These are phyloP conservation scores for Phytopythium cucurbitacearum DNA, from an alignment of 352 stramenopile species.

Conservation along the genomic window DNA sequence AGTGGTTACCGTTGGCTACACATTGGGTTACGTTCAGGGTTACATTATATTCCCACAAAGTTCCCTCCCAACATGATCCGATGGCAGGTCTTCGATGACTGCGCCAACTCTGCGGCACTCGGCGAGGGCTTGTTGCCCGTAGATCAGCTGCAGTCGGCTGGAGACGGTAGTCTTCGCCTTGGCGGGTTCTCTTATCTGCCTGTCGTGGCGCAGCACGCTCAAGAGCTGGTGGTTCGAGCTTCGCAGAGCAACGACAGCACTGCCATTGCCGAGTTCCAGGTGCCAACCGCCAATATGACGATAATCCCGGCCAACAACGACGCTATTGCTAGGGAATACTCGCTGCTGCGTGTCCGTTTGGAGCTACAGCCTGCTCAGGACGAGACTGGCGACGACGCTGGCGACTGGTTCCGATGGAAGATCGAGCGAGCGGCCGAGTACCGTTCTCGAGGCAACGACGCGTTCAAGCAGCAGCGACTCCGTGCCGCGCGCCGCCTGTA, in stretches of 20 bases:
- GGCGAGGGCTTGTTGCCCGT: constrained; percentile 14
- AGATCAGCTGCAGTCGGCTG: constrained; percentile 4
- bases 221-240: constrained; percentile 7
- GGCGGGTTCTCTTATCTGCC: no score
- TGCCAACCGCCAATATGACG: constrained; percentile 22
- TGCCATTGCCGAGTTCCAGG: constrained; percentile 11
- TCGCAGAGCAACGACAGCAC: background rate
- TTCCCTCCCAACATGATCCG: constrained; percentile 9
- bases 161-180: no score
- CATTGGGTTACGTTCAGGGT: constrained; percentile 10
- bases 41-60: no score
- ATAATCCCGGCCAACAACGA: constrained; percentile 11
- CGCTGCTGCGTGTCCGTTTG: constrained; percentile 24
- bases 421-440: constrained; percentile 35
- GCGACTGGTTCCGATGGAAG: constrained; percentile 55
- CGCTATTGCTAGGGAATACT: constrained; percentile 12
- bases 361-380: constrained; percentile 11
- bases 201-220: constrained; percentile 14
- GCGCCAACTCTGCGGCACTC: constrained; percentile 11
- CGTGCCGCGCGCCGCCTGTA: constrained; percentile 33
- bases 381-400: background rate
- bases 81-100: constrained; percentile 31
- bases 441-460: constrained; percentile 45
- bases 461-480: constrained; percentile 39
- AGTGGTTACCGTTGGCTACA: constrained; percentile 12